Percentiles rank a stretch among this genome's conserved stretches.
Evolutionary conservation across 768 basidiomycete genomes (phyloP).

Genomic region (Tricholoma matsutake): DNA sequence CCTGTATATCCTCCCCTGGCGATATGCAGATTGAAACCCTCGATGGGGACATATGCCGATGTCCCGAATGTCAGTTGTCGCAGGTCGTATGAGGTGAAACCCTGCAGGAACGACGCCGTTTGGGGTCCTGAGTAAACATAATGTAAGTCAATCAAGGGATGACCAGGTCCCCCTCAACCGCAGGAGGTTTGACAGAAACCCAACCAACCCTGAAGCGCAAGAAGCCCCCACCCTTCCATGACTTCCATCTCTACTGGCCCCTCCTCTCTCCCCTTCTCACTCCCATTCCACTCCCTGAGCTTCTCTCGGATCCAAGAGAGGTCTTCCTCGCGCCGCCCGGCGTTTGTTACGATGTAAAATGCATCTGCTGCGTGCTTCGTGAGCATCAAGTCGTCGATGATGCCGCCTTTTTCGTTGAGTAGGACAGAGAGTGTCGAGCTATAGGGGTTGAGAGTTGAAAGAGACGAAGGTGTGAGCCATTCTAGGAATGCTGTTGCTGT

Average conservation of each 20-base stretch:
- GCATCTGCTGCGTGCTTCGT: constrained; percentile 77
- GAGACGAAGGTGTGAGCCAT: constrained; percentile 85
- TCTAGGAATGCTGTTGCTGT: constrained; percentile 80
- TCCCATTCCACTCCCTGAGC: constrained; percentile 75
- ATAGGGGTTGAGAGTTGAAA: constrained; percentile 64
- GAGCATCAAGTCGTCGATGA: constrained; percentile 94
- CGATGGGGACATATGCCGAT: constrained; percentile 76
- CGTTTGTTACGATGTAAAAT: constrained; percentile 97
- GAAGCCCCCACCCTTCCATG: constrained; percentile 79
- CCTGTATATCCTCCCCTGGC: constrained; percentile 97
- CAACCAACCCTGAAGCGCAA: constrained; percentile 89
- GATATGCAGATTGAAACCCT: constrained; percentile 79
- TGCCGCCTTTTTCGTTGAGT: constrained; percentile 86
- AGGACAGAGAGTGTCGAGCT: constrained; percentile 85
- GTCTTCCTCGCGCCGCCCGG: constrained; percentile 80
- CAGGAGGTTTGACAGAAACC: not conserved
- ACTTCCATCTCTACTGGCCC: constrained; percentile 79
- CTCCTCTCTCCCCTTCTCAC: constrained; percentile 42
- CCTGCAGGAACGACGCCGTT: constrained; percentile 77
- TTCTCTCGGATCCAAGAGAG: constrained; percentile 70
- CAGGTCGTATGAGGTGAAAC: constrained; percentile 72
- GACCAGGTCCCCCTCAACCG: not conserved
- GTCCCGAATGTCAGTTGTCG: constrained; percentile 77
- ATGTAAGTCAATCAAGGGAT: not conserved
- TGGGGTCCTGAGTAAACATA: constrained; percentile 61